Percentiles rank a stretch among this genome's conserved stretches.
These are phyloP conservation scores for Yamadazyma atmosphaerica DNA, from an alignment of 1,139 yeast genomes.

Conservation along the genomic window DNA sequence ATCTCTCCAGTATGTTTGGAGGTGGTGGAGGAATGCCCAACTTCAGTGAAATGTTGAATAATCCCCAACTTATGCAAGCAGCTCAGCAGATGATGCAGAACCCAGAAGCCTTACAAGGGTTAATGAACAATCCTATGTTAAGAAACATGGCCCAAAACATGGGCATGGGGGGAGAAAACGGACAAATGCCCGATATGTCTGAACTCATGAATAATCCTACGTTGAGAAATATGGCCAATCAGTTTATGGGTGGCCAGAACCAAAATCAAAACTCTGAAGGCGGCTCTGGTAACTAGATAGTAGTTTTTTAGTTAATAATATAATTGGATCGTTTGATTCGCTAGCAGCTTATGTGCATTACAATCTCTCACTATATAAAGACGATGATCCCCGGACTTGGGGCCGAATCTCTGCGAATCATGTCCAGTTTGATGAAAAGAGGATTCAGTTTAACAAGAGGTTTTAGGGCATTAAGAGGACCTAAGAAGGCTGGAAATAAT, in stretches of 20 bases:
- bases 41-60: constrained; percentile 66
- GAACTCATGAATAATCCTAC: constrained; percentile 82
- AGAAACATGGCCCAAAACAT: constrained; percentile 75
- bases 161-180: constrained; percentile 59
- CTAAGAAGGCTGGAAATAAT: no score
- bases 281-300: no score
- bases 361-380: no score
- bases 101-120: constrained; percentile 73
- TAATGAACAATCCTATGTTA: constrained; percentile 81
- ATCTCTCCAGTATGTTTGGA: constrained; percentile 60
- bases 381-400: no score
- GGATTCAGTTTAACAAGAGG: no score
- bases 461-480: no score
- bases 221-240: constrained; percentile 65
- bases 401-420: no score
- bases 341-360: no score
- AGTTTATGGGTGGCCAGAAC: constrained; percentile 47
- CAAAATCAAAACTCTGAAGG: neutral
- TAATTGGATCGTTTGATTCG: no score
- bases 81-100: constrained; percentile 93
- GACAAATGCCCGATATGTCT: constrained; percentile 53
- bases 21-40: constrained; percentile 63
- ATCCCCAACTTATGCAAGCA: constrained; percentile 89
- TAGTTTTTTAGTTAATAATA: no score
- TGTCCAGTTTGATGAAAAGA: no score